Base-by-base conservation (phyloP, 2,329 filamentous ascomycete species). In the Mycosphaerella sp. region DNA sequence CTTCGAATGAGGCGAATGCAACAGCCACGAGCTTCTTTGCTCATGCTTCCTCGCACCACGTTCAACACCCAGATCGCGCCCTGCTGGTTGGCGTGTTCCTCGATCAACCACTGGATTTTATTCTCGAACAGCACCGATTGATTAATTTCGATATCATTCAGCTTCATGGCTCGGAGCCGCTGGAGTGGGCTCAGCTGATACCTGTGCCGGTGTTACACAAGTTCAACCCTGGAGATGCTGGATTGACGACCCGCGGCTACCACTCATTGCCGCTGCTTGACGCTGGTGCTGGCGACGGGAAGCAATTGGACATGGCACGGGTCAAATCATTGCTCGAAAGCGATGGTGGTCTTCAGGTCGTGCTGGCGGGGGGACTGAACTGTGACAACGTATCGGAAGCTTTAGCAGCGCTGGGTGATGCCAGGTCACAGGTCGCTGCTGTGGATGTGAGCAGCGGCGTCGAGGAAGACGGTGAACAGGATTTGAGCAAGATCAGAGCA, bases 361-460 rank as follows among this genome's bases (percentile, higher is more conserved):
- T 97, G 56, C 76, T 98, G 43, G 95, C 95, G 7, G 93, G 93
- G 10, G 95, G 93, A 0, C 69, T 98, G 52, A 83, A 83, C 56
- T 83, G 89, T 1, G 82, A 85, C 2, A 98, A 96, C 66, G 86
- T 98, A 4, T 75, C 75, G 1, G 76, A 81, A 4, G 79, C 81
- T 6, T 74, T 98, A 14, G 74, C 76, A 21, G 78, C 79, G 11
- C 73, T 92, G 12, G 85, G 83, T 0, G 75, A 81, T 8, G 76
- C 76, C 26, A 76, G 76, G 8, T 44, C 54, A 10, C 81, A 84
- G 56, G 81, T 96, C 10, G 75, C 90, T 34, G 91, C 86, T 1
- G 87, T 98, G 3, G 93, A 98, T 74, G 89, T 95, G 17, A 95
- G 90, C 70, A 95, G 89, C 66, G 95, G 95, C 0, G 90, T 98